A percentile compares a stretch with the other conserved stretches of the same genome.
Conservation (phyloP, 139 green algal species). For the Deuterostichococcus epilithicus region DNA sequence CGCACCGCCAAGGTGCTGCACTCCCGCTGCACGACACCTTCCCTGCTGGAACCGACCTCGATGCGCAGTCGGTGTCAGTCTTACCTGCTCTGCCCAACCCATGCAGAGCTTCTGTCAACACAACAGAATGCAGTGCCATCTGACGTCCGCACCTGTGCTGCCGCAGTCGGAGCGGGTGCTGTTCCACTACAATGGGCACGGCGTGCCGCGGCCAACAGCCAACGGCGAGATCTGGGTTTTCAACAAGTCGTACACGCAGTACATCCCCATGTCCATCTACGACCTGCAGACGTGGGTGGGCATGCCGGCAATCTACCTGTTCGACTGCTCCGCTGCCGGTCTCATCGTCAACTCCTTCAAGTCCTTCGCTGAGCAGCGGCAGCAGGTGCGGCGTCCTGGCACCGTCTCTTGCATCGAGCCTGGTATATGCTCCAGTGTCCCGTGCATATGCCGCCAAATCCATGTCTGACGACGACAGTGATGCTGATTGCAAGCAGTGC, state of each 20-base stretch:
- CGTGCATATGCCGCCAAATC: background rate
- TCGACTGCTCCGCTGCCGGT: constrained; percentile 94
- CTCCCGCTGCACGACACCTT: background rate
- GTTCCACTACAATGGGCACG: constrained; percentile 99
- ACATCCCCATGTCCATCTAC: constrained; percentile 98
- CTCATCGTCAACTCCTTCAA: constrained; percentile 85
- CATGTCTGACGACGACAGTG: background rate
- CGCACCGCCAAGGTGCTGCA: constrained; percentile 72
- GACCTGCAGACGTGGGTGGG: constrained; percentile 92
- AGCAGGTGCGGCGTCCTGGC: constrained; percentile 14
- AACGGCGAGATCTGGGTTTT: constrained; percentile 99
- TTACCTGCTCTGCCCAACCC: background rate
- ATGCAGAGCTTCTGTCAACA: background rate
- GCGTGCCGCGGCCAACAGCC: constrained; percentile 90
- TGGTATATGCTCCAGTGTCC: background rate
- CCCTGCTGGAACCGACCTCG: background rate
- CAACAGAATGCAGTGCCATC: background rate
- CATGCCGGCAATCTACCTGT: constrained; percentile 93
- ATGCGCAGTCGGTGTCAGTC: background rate
- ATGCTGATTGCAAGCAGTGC: background rate
- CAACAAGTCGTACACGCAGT: constrained; percentile 97
- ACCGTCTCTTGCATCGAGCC: background rate
- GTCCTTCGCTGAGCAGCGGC: constrained; percentile 46
- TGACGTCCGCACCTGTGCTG: background rate
- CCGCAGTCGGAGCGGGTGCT: constrained; percentile 89